phyloP scores from a whole-genome alignment of 2,329 filamentous ascomycete genomes.

The Hypoxylon sp. region DNA sequence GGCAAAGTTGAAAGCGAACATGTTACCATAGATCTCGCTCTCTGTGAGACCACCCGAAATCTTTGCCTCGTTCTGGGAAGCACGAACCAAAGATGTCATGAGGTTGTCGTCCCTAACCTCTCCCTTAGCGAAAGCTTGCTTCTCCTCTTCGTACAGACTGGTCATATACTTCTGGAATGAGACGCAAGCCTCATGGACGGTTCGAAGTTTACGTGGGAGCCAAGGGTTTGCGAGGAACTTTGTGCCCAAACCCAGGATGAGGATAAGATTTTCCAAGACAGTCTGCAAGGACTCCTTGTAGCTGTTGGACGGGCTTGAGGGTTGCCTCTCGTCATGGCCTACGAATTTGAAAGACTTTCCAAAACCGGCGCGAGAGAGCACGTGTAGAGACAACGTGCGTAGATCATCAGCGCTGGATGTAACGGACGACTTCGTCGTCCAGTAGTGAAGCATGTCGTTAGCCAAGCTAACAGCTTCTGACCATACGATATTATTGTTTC shows the following conservation, averaged over 20 bases:
- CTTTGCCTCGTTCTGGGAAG: constrained; percentile 45
- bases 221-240: constrained; percentile 44
- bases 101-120: constrained; percentile 31
- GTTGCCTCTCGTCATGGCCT: constrained; percentile 44
- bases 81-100: constrained; percentile 40
- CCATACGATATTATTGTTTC: constrained; percentile 50
- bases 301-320: constrained; percentile 30
- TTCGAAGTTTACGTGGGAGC: constrained; percentile 39
- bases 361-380: constrained; percentile 50
- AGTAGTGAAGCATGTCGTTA: constrained; percentile 49
- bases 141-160: constrained; percentile 50
- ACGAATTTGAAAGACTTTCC: constrained; percentile 51
- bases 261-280: constrained; percentile 50
- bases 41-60: constrained; percentile 51
- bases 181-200: constrained; percentile 43
- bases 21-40: constrained; percentile 56
- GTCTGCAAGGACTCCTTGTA: constrained; percentile 49
- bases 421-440: constrained; percentile 42
- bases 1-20: constrained; percentile 52
- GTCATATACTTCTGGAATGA: constrained; percentile 50
- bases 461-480: constrained; percentile 44
- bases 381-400: constrained; percentile 48
- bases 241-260: constrained; percentile 49
- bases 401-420: constrained; percentile 44
- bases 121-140: constrained; percentile 37